Percentiles rank a stretch among this genome's conserved stretches.
Evolutionary conservation across 768 basidiomycete genomes (phyloP).

Genomic region (Leccinum incarnatum): DNA sequence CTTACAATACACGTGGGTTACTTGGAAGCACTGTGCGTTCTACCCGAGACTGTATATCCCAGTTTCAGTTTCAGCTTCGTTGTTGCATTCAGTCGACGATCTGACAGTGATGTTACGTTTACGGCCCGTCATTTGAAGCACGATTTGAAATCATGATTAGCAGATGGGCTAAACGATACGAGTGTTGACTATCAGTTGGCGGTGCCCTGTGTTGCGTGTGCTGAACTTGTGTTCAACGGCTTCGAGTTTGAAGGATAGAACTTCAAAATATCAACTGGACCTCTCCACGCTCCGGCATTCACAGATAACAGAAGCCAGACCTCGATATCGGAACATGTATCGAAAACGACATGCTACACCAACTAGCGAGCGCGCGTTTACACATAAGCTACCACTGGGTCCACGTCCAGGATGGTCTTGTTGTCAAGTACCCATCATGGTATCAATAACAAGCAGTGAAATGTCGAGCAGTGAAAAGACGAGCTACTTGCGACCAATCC

Average conservation of each 20-base stretch:
- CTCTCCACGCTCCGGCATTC: not conserved
- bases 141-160: not conserved
- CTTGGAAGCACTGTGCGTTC: not conserved
- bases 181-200: no score
- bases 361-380: not conserved
- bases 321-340: not conserved
- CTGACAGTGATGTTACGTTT: not conserved
- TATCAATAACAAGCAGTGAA: not conserved
- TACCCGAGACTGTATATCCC: not conserved
- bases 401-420: not conserved
- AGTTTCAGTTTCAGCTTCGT: not conserved
- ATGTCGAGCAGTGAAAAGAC: not conserved
- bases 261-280: not conserved
- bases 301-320: not conserved
- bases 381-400: not conserved
- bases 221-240: not conserved
- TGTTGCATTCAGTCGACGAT: not conserved
- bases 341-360: not conserved
- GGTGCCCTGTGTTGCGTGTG: not conserved
- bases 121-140: not conserved
- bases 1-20: not conserved
- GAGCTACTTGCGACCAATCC: slow-evolving; percentile 36
- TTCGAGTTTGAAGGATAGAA: not conserved
- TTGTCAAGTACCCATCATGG: not conserved
- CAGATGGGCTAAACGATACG: no score